phyloP scores from a whole-genome alignment of 345 rosid genomes.

The Ceriops decandra region DNA sequence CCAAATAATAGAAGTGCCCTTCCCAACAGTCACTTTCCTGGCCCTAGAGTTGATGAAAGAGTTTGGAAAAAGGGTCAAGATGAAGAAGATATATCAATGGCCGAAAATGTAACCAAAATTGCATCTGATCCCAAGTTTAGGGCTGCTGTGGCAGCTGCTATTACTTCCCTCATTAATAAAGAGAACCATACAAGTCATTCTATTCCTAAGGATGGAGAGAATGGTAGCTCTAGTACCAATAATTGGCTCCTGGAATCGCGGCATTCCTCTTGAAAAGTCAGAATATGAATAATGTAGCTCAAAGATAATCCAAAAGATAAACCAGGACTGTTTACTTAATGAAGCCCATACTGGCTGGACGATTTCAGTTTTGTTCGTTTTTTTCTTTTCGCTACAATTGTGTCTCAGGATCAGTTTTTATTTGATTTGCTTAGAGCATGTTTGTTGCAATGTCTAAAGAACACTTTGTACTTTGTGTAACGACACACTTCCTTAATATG shows the following conservation, averaged over 20 bases:
- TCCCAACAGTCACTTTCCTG: neutral
- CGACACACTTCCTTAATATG: too few species aligned
- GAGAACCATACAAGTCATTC: conserved; percentile 20
- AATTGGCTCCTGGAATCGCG: conserved; percentile 25
- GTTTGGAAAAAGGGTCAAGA: conserved; percentile 1
- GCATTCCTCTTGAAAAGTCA: conserved; percentile 3
- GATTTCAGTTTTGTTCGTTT: too few species aligned
- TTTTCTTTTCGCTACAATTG: too few species aligned
- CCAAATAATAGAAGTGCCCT: neutral
- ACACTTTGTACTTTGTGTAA: too few species aligned
- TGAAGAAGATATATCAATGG: conserved; percentile 10
- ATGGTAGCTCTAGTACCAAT: conserved; percentile 19
- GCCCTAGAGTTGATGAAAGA: conserved; percentile 4
- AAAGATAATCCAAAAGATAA: too few species aligned
- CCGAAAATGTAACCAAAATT: conserved; percentile 32
- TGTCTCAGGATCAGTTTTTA: too few species aligned
- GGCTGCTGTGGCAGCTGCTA: conserved; percentile 53
- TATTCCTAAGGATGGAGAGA: conserved; percentile 14
- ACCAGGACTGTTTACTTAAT: too few species aligned
- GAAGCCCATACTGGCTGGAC: too few species aligned
- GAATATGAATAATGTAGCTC: too few species aligned
- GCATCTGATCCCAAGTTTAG: conserved; percentile 56
- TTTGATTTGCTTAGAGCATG: too few species aligned
- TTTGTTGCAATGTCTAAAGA: too few species aligned
- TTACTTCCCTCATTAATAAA: conserved; percentile 41